These are phyloP conservation scores for Xanthoceras sorbifolium DNA, from an alignment of 345 rosid species.

Conservation along the genomic window DNA sequence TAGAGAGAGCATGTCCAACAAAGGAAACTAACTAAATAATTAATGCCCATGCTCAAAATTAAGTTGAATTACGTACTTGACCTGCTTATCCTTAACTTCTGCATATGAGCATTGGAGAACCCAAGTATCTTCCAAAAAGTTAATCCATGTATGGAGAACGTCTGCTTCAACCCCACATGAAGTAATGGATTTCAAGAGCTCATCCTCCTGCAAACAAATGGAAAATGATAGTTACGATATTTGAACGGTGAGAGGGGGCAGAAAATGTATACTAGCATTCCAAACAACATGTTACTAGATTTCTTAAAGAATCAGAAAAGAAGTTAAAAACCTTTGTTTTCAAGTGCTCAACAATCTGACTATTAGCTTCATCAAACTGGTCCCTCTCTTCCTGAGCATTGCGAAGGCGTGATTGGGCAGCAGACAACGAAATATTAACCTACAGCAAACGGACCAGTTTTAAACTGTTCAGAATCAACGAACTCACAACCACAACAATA, in stretches of 20 bases:
- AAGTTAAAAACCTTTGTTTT: conserved; percentile 63
- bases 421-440: conserved; percentile 91
- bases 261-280: background rate
- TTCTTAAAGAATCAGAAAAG: conserved; percentile 7
- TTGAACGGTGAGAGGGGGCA: background rate
- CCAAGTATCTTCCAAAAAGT: conserved; percentile 95
- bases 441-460: conserved; percentile 27
- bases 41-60: background rate
- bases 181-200: conserved; percentile 71
- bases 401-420: conserved; percentile 79
- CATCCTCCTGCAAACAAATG: conserved; percentile 68
- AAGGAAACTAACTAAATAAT: background rate
- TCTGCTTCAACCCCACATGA: conserved; percentile 76
- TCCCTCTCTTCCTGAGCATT: conserved; percentile 87
- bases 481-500: background rate
- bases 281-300: background rate
- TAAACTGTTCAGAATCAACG: conserved; percentile 14
- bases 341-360: conserved; percentile 80
- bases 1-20: background rate
- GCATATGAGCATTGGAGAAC: conserved; percentile 63
- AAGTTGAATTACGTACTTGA: conserved; percentile 55
- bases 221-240: conserved; percentile 14
- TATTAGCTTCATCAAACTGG: conserved; percentile 93
- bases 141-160: conserved; percentile 85
- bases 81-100: conserved; percentile 73